phyloP scores from a whole-genome alignment of 2,329 filamentous ascomycete species.

The Westerdykella ornata region DNA sequence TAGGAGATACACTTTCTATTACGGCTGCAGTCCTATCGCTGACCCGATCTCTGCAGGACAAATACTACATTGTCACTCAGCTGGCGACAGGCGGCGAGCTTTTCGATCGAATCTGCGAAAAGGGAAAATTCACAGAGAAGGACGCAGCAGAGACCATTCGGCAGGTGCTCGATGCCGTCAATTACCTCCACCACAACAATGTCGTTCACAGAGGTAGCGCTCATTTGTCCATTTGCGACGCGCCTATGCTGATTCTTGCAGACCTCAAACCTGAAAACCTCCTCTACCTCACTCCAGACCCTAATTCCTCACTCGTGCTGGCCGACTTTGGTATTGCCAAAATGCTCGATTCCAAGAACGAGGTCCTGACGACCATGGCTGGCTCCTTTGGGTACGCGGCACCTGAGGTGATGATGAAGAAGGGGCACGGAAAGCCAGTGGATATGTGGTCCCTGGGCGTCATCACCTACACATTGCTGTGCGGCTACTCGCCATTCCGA shows the following conservation, averaged over 20 bases:
- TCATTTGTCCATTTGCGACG: background rate
- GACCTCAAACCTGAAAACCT: constrained; percentile 98
- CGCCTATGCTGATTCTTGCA: constrained; percentile 37
- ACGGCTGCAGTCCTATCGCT: constrained; percentile 7
- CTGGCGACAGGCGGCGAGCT: constrained; percentile 92
- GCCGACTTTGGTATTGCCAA: constrained; percentile 99
- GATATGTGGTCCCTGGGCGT: constrained; percentile 99
- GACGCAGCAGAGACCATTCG: constrained; percentile 93
- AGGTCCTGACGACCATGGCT: constrained; percentile 95
- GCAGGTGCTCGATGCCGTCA: constrained; percentile 85
- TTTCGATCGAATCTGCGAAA: constrained; percentile 96
- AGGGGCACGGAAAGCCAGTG: constrained; percentile 93
- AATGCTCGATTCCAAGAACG: constrained; percentile 84
- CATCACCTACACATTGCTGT: constrained; percentile 96
- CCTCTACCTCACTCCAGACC: constrained; percentile 74
- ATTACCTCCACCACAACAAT: constrained; percentile 90
- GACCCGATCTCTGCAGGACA: constrained; percentile 58
- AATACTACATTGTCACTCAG: constrained; percentile 98
- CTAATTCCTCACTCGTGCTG: constrained; percentile 78
- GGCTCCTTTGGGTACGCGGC: constrained; percentile 97
- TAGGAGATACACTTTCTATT: constrained; percentile 40
- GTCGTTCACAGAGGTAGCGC: constrained; percentile 83
- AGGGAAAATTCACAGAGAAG: constrained; percentile 97
- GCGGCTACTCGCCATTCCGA: constrained; percentile 96
- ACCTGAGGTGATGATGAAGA: constrained; percentile 96